phyloP scores from a whole-genome alignment of 2,329 filamentous ascomycete species.

The Pseudocercospora vitis region DNA sequence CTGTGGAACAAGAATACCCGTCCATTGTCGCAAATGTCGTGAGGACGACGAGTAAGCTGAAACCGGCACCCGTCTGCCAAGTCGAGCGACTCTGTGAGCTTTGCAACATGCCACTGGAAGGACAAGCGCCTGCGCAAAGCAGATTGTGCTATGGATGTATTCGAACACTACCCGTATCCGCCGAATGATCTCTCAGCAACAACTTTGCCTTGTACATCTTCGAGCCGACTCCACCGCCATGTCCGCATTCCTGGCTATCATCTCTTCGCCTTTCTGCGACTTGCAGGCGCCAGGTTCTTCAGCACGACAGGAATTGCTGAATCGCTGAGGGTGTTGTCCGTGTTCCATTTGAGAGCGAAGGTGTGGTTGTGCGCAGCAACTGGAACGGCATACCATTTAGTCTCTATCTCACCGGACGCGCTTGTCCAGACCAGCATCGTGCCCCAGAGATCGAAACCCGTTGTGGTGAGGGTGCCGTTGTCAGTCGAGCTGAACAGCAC shows the following conservation, averaged over 20 bases:
- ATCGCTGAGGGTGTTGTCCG: slow-evolving; percentile 20
- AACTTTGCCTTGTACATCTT: neutral
- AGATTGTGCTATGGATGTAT: slow-evolving; percentile 71
- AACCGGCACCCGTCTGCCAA: slow-evolving; percentile 45
- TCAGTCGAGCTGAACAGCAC: slow-evolving; percentile 19
- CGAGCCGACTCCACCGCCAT: neutral
- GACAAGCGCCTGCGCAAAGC: slow-evolving; percentile 33
- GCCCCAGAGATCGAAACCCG: slow-evolving; percentile 24
- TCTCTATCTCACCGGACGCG: slow-evolving; percentile 16
- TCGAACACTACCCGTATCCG: slow-evolving; percentile 24
- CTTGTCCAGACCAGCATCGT: slow-evolving; percentile 22
- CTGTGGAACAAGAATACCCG: slow-evolving; percentile 81
- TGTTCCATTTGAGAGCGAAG: slow-evolving; percentile 26
- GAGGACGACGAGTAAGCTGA: slow-evolving; percentile 80
- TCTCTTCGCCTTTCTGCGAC: neutral
- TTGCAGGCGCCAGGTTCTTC: slow-evolving; percentile 15
- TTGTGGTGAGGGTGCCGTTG: slow-evolving; percentile 21
- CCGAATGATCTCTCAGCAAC: slow-evolving; percentile 8
- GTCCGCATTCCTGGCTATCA: too few relatives aligned
- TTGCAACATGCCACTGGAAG: slow-evolving; percentile 64
- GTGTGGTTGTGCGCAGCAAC: slow-evolving; percentile 13
- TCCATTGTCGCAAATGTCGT: slow-evolving; percentile 95
- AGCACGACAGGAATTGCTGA: slow-evolving; percentile 21
- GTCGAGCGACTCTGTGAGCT: slow-evolving; percentile 57
- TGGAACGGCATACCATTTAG: slow-evolving; percentile 25